Base-by-base conservation (phyloP, 345 rosid species). In the Odontarrhena argentea region DNA sequence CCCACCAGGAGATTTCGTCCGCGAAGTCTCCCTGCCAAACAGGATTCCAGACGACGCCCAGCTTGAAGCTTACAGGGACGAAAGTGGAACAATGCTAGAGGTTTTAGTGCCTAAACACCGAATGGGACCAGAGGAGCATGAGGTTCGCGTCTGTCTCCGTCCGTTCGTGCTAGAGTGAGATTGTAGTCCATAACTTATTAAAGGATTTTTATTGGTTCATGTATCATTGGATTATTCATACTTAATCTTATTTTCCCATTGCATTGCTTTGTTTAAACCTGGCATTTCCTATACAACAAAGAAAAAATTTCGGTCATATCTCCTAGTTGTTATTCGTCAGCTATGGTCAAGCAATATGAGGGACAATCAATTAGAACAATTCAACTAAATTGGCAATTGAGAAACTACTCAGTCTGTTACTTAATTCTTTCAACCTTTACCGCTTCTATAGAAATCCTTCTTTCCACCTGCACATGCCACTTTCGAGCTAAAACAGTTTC, bases 81-180 rank as follows among this genome's bases (percentile, higher is more conserved):
- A 82, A 67, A 83, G 85, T 0, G 97, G 96, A 24, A 84, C 92
- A 2, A 71, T 77, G 72, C 86, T 91, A 18, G 97, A 91, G 78
- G 78, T 91, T 37, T 72, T 87, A 28, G 91, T 91, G 63, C 97
- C 97, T 13, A 91, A 91, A 80, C 81, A 76, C 77, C 84, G 85
- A 7, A 54, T 51, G 32, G 97, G 97, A 67, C 96, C 89, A 36
- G 97, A 87, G 81, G 97, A 91, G 81, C 97, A 91, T 46, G 97
- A 91, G 74, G 97, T 91, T 45, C 92, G 82, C 9, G 92, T 89
- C 15, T 89, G 92, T 82, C 77, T 87, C 37, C 87, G 94, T 59
- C 89, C 96, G 12, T 65, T 69, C 15, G 49, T 49, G 50, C 56
- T 73, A 53, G 72, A 66, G 67, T 73, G 72, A 73, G 13, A 52